Evolutionary conservation across 163 green algal genomes (phyloP).

Genomic region (Chlamydomonas reinhardtii): DNA sequence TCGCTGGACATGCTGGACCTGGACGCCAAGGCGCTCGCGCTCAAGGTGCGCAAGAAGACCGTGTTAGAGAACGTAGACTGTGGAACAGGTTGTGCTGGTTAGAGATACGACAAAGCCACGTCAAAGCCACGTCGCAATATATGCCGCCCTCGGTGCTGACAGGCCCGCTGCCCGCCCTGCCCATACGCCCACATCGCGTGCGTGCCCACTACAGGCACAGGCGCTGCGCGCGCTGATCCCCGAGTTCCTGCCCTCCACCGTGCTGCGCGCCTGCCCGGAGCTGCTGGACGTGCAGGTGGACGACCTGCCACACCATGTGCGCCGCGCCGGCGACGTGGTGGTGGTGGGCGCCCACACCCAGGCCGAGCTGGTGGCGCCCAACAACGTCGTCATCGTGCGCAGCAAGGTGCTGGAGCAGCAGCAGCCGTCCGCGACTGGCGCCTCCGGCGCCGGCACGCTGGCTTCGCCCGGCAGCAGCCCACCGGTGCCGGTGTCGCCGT

Average conservation of each 20-base stretch:
- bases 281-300: constrained; percentile 42
- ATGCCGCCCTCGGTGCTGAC: no score
- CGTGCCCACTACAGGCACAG: background rate
- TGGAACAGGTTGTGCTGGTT: no score
- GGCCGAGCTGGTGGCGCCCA: background rate
- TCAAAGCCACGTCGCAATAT: no score
- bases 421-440: no score
- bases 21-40: constrained; percentile 35
- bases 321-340: constrained; percentile 21
- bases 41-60: constrained; percentile 2
- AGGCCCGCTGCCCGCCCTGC: no score
- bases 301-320: constrained; percentile 10
- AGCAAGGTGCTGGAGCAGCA: background rate
- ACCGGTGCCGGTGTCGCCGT: no score
- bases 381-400: constrained; percentile 30
- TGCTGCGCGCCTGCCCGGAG: constrained; percentile 39
- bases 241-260: constrained; percentile 34
- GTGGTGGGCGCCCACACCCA: background rate
- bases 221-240: constrained; percentile 26
- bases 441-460: no score
- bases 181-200: no score
- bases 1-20: constrained; percentile 45
- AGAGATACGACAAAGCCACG: no score
- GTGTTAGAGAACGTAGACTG: no score
- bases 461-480: no score